Conservation (phyloP, 495 filamentous ascomycete genomes). For the Daldinia vernicosa region DNA sequence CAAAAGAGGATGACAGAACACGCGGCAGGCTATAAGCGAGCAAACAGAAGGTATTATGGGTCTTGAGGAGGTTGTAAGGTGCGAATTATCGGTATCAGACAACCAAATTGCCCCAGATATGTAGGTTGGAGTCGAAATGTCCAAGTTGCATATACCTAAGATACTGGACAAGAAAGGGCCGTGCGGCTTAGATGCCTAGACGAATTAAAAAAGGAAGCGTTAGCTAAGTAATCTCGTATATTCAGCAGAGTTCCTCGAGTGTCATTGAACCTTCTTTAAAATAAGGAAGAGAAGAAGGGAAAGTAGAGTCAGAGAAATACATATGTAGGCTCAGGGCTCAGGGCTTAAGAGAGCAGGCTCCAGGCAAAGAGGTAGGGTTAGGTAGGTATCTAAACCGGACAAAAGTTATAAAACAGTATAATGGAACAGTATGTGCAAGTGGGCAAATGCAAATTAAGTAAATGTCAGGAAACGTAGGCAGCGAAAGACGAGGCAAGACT, state of each 20-base stretch:
- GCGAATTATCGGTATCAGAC: slow-evolving; percentile 23
- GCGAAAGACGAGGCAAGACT: neutral
- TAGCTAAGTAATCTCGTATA: slow-evolving; percentile 8
- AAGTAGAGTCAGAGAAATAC: neutral
- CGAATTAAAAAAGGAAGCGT: slow-evolving; percentile 2
- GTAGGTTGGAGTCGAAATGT: slow-evolving; percentile 12
- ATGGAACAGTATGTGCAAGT: neutral
- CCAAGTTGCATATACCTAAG: slow-evolving; percentile 12
- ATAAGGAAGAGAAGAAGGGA: neutral
- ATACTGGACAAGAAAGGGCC: slow-evolving; percentile 1
- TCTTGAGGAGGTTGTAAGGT: slow-evolving; percentile 7
- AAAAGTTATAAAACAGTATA: slow-evolving; percentile 2
- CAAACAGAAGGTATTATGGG: slow-evolving; percentile 17
- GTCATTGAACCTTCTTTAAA: neutral
- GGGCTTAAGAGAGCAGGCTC: neutral
- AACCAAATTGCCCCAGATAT: slow-evolving; percentile 7
- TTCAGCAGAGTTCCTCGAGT: slow-evolving; percentile 6
- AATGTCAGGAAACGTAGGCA: neutral
- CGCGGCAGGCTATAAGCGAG: slow-evolving; percentile 31
- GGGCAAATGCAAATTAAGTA: neutral
- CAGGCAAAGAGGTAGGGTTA: slow-evolving; percentile 9
- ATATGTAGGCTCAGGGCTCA: neutral
- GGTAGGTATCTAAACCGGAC: slow-evolving; percentile 16
- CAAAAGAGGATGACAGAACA: slow-evolving; percentile 40
- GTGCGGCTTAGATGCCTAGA: slow-evolving; percentile 21